Base-by-base conservation (phyloP, 176 grass and related monocot genomes). In the Avena insularis region DNA sequence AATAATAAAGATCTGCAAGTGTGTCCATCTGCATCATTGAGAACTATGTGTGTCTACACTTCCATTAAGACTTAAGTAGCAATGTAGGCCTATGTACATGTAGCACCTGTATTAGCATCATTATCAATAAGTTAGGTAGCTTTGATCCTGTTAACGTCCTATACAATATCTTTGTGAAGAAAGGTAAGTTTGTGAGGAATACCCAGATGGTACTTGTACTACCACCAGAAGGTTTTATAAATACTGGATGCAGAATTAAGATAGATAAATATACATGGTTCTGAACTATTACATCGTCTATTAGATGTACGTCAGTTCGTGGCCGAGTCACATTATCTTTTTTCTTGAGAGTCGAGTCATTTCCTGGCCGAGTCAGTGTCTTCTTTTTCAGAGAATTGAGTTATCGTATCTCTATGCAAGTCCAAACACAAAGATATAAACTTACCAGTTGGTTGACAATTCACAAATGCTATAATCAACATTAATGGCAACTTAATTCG, bases 1-100 rank as follows among this genome's bases (percentile, higher is more conserved):
- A 85, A 31, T 56, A 43, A 70, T 87, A 25, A 48, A 79, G 57
- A 27, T 15, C 15, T 4, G 6, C 64, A 62, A 63, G 14, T 62
- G 60, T 62, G 79, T 15, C 55, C 46, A 80, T 88, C 12, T 62
- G 75, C 71, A 77, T 81, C 54, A 21, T 43, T 78, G 62, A 62
- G 63, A 75, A 80, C 38, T 31, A 82, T 90, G 65, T 56, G 61
- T 51, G 35, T 29, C 79, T 56, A 21, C 54, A 43, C 9, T 40
- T 78, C 20, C 29, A 5, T 79, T 43, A 57, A 83, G 54, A 21
- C 27, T 75, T 61, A 72, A n/a, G 46, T 78, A 48, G 61, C 35
- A 83, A 46, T 11, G 1, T 77, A 55, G 31, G 40, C 69, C 38
- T 79, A 15, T 27, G 6, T 49, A 75, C 27, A 49, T 75, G 12